Evolutionary conservation across 306 rosid genomes (phyloP).

Genomic region (Cucumis cinereus): DNA sequence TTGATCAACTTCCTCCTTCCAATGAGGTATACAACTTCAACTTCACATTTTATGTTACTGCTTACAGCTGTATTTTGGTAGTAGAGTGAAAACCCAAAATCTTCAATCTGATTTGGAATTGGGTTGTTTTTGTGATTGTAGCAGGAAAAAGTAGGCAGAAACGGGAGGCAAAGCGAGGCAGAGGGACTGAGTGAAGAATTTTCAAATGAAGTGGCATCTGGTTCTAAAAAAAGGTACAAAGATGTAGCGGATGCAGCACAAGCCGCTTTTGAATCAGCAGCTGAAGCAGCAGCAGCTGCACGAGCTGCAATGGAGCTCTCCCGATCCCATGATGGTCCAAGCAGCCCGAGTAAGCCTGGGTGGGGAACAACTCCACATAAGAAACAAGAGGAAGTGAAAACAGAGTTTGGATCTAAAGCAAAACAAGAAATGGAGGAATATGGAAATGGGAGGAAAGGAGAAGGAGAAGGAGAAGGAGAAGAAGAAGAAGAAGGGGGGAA

Average conservation of each 20-base stretch:
- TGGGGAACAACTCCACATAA: constrained; percentile 2
- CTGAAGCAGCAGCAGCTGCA: constrained; percentile 82
- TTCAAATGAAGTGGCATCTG: constrained; percentile 24
- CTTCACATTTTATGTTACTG: not conserved
- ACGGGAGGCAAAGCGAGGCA: constrained; percentile 18
- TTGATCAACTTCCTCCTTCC: constrained; percentile 25
- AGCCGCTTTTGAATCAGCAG: constrained; percentile 88
- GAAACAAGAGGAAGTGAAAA: not conserved
- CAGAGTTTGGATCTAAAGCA: constrained; percentile 5
- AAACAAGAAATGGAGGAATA: not conserved
- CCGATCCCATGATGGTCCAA: constrained; percentile 13
- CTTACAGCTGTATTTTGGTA: no score
- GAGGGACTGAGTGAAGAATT: constrained; percentile 10
- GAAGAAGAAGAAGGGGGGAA: not conserved
- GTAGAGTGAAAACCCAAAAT: not conserved
- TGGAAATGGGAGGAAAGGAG: constrained; percentile 10
- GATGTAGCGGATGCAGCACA: constrained; percentile 89
- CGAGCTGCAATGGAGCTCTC: constrained; percentile 79
- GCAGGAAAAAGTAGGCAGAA: constrained; percentile 28
- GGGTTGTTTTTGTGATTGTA: not conserved
- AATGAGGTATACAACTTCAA: constrained; percentile 30
- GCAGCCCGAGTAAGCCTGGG: constrained; percentile 4
- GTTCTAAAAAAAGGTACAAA: constrained; percentile 39
- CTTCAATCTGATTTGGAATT: not conserved
- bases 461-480: not conserved